Conservation (phyloP, 2,329 filamentous ascomycete species). For the Paraphoma sp. region DNA sequence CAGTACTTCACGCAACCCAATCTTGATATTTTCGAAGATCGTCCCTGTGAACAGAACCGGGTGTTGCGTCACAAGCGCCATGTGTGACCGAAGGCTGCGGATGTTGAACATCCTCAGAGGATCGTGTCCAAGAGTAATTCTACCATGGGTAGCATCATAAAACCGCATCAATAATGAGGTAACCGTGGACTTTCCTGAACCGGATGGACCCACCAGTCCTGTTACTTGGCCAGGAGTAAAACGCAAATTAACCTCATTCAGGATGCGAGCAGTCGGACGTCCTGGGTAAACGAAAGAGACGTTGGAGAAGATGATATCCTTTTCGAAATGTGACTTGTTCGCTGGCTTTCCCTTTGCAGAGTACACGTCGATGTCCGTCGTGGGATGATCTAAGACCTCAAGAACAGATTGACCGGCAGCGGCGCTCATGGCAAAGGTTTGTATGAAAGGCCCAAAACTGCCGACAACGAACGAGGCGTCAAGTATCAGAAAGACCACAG, state of each 20-base stretch:
- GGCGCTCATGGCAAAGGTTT: constrained; percentile 61
- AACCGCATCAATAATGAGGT: constrained; percentile 52
- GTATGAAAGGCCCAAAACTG: constrained; percentile 67
- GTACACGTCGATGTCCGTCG: constrained; percentile 48
- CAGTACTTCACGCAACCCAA: constrained; percentile 33
- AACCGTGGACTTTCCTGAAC: constrained; percentile 54
- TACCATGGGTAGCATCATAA: constrained; percentile 43
- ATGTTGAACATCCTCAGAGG: constrained; percentile 39
- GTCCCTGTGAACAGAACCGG: constrained; percentile 43
- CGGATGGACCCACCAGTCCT: constrained; percentile 54
- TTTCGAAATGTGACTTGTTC: constrained; percentile 24
- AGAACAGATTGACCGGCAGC: constrained; percentile 57
- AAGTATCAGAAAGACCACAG: constrained; percentile 69
- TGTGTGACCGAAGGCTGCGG: constrained; percentile 37
- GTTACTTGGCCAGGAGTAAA: constrained; percentile 52
- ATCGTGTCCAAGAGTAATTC: constrained; percentile 32
- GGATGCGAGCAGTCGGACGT: constrained; percentile 48
- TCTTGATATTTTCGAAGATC: constrained; percentile 46
- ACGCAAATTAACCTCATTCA: constrained; percentile 46
- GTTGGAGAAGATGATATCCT: constrained; percentile 44
- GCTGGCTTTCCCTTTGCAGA: constrained; percentile 33
- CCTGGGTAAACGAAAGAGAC: constrained; percentile 55
- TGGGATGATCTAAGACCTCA: constrained; percentile 51
- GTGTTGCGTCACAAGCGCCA: constrained; percentile 44
- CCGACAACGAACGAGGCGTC: constrained; percentile 70